These are phyloP conservation scores for Athelia sp. DNA, from an alignment of 1,284 basidiomycete genomes.

Conservation along the genomic window DNA sequence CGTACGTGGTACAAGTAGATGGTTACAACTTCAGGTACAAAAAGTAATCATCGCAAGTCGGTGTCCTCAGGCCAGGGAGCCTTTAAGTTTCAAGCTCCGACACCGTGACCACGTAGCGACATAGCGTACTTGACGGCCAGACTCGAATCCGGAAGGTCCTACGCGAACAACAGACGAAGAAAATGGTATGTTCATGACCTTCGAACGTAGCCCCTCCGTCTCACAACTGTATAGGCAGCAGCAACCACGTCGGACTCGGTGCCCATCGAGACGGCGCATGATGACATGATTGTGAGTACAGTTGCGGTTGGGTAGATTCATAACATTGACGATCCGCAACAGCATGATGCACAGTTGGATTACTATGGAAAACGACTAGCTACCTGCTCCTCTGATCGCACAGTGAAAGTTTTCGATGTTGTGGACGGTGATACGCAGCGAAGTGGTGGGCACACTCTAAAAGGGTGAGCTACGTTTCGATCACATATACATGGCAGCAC, in stretches of 20 bases:
- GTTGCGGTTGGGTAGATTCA: neutral
- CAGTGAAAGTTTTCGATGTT: conserved; percentile 94
- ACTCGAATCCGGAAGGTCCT: no score
- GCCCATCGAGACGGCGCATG: conserved; percentile 87
- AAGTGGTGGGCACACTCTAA: conserved; percentile 70
- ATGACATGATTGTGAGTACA: conserved; percentile 87
- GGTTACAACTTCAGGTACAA: no score
- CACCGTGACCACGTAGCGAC: no score
- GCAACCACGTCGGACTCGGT: conserved; percentile 63
- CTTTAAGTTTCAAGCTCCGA: no score
- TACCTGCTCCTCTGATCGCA: conserved; percentile 95
- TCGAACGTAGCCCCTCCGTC: neutral
- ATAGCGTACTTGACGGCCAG: no score
- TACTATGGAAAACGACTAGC: conserved; percentile 97
- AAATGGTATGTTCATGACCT: neutral
- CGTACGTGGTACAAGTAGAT: no score
- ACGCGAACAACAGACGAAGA: no score
- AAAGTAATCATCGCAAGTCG: no score
- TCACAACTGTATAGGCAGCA: conserved; percentile 34
- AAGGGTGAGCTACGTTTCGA: conserved; percentile 57
- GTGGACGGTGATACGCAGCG: conserved; percentile 79
- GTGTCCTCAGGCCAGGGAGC: no score
- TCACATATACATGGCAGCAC: neutral
- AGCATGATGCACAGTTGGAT: conserved; percentile 98
- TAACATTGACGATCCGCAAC: conserved; percentile 1